These are phyloP conservation scores for Ogataea hybrid DNA, from an alignment of 1,139 yeast genomes.

Conservation along the genomic window DNA sequence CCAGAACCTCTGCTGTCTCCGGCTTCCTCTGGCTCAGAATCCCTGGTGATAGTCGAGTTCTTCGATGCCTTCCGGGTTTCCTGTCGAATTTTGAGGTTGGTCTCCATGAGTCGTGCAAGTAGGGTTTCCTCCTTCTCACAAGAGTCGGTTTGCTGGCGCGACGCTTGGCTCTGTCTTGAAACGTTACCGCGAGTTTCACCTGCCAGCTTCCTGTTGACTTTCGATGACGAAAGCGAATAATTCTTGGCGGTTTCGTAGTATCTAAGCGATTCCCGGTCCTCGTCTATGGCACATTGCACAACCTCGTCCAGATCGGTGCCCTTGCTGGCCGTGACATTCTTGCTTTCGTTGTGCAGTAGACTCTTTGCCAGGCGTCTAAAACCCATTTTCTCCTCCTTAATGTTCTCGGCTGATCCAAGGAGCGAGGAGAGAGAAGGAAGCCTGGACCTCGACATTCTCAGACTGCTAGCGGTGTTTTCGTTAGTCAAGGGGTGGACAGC, in stretches of 20 bases:
- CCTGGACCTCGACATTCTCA: too few relatives aligned
- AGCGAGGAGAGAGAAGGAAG: too few relatives aligned
- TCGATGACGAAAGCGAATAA: slow-evolving; percentile 16
- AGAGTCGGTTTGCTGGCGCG: slow-evolving; percentile 9
- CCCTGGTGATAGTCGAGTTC: slow-evolving; percentile 7
- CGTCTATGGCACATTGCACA: slow-evolving; percentile 7
- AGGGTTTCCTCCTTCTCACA: slow-evolving; percentile 14
- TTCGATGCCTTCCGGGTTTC: slow-evolving; percentile 8
- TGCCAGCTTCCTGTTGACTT: slow-evolving; percentile 14
- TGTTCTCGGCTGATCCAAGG: too few relatives aligned
- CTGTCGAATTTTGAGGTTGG: slow-evolving; percentile 11
- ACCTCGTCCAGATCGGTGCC: too few relatives aligned
- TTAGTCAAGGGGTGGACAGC: too few relatives aligned
- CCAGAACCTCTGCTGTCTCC: slow-evolving; percentile 11
- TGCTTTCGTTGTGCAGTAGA: too few relatives aligned
- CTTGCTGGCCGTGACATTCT: too few relatives aligned
- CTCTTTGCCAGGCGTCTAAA: too few relatives aligned
- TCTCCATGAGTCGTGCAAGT: slow-evolving; percentile 16
- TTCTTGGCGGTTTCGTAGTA: slow-evolving; percentile 21
- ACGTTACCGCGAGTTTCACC: slow-evolving; percentile 15
- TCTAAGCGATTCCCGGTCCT: slow-evolving; percentile 16
- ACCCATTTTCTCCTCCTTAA: too few relatives aligned
- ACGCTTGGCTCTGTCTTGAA: slow-evolving; percentile 10
- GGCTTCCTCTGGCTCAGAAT: slow-evolving; percentile 9
- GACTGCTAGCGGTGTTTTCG: too few relatives aligned